Base-by-base conservation (phyloP, 2,329 filamentous ascomycete genomes). In the Cytospora chrysosperma region DNA sequence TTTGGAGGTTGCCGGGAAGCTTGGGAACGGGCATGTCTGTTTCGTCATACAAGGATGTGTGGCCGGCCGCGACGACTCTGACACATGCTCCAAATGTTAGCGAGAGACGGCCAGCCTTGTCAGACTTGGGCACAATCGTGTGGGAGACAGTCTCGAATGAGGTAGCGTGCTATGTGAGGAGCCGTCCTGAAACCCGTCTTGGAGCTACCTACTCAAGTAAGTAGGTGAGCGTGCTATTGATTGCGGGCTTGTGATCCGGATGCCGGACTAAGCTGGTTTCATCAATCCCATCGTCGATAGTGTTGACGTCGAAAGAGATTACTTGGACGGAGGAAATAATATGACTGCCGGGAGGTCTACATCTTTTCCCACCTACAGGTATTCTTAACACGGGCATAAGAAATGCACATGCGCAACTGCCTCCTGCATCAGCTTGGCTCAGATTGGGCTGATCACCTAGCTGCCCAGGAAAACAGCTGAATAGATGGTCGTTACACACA, bases 11-110 rank as follows among this genome's bases (percentile, higher is more conserved):
- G 49, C 37, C 49, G 54, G 59, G 32, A 56, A 61, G 47, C 54
- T 58, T 52, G 53, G 37, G 58, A n/a, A 40, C 34, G 54, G 58
- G 9, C 24, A 37, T n/a, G 3, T 59, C 61, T 59, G 61, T 59
- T 59, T 63, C 56, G 61, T 50, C 56, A 17, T 59, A 10, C 61
- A 53, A 59, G 61, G 61, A 63, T 63, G 52, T 63, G 52, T 47
- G 56, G 56, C 56, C 43, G 40, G 54, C 30, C 60, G 61, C 15
- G 32, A 60, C 61, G 52, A 17, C 17, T 50, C 59, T 59, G 43
- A 56, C 51, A 37, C 57, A 59, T 47, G 56, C 43, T 32, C 27
- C 15, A 27, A 55, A 40, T 43, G 55, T 51, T 62, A 58, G 30
- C 50, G 32, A 3, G 37, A 47, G 50, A 62, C 63, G 9, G 32